Evolutionary conservation across 2,329 filamentous ascomycete species (phyloP), one percentile per base, ranked within the genome.

Genomic region (Diaporthe helianthi): DNA sequence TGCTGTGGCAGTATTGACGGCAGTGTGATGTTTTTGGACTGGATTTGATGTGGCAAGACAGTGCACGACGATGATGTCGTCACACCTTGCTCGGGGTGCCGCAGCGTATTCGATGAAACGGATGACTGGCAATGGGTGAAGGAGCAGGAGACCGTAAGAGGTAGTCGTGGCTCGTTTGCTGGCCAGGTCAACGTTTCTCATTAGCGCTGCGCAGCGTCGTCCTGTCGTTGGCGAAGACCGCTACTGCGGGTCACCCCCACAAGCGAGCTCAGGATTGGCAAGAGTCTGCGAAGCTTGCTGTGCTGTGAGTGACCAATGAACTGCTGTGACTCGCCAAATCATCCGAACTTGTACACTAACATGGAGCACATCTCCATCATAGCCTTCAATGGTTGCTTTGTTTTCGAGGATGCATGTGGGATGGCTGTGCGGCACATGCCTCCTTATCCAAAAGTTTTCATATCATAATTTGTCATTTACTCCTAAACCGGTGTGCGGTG

Each of bases 221-320:
- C 2, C 29, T 29, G 9, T 36, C 38, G 38, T 24, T 51, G 38
- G 36, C 29, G 29, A 63, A 49, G 44, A 26, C 41, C 64, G 26
- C 51, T 66, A 66, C 33, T 67, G 65, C 65, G 38, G 8, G 52
- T 58, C 33, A 51, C 24, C 65, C 22, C 65, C 65, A 49, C 65
- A 68, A 9, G 29, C 13, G 9, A 13, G 22, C 38, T 33, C 19
- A 36, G 31, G 58, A 4, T 29, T 33, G 67, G 67, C 58, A 69
- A 31, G 26, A 69, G 31, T 65, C 33, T 69, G 67, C 67, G 67
- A 69, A 26, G 51, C 41, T 13, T n/a, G n/a, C n/a, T n/a, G n/a
- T n/a, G n/a, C n/a, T n/a, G n/a, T n/a, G n/a, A 31, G n/a, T 26
- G 41, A 29, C 65, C 52, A 67, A 67, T 58, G 19, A 26, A 36